These are phyloP conservation scores for Porogramme epimiltina DNA, from an alignment of 1,284 basidiomycete species.

Conservation along the genomic window DNA sequence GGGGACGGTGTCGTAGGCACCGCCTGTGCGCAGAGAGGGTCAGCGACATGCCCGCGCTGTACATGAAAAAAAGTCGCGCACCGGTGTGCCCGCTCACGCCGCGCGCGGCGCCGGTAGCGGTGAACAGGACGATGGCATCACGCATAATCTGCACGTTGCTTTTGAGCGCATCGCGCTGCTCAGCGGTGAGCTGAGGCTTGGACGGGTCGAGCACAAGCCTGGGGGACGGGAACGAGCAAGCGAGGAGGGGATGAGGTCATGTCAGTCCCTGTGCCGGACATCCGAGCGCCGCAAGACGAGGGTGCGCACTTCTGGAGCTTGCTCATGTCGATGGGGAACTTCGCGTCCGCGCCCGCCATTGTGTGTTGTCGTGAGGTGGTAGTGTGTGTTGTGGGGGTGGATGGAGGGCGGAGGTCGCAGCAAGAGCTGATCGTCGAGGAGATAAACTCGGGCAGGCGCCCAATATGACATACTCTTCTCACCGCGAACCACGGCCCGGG, in stretches of 20 bases:
- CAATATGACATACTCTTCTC: background rate
- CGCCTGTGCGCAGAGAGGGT: slow-evolving; percentile 45
- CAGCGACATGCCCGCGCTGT: background rate
- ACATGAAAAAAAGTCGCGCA: slow-evolving; percentile 26
- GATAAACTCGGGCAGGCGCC: slow-evolving; percentile 15
- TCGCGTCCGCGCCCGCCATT: slow-evolving; percentile 43
- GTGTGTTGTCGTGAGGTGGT: slow-evolving; percentile 11
- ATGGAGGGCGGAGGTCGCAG: background rate
- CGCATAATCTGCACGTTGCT: slow-evolving; percentile 78
- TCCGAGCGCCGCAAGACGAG: background rate
- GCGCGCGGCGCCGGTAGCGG: slow-evolving; percentile 77
- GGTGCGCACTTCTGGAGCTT: slow-evolving; percentile 66
- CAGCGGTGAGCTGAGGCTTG: slow-evolving; percentile 57
- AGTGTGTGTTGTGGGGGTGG: background rate
- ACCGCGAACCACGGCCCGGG: background rate
- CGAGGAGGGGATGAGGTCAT: too few species aligned
- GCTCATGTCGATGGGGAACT: slow-evolving; percentile 77
- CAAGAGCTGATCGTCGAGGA: slow-evolving; percentile 16
- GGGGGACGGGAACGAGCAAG: slow-evolving; percentile 10
- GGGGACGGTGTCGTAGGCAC: slow-evolving; percentile 84
- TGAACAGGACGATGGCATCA: slow-evolving; percentile 83
- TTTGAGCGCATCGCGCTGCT: slow-evolving; percentile 60
- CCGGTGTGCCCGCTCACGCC: slow-evolving; percentile 85
- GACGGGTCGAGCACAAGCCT: slow-evolving; percentile 74
- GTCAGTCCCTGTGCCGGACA: background rate